These are phyloP conservation scores for Yamagishiella unicocca DNA, from an alignment of 139 green algal species.

Conservation along the genomic window DNA sequence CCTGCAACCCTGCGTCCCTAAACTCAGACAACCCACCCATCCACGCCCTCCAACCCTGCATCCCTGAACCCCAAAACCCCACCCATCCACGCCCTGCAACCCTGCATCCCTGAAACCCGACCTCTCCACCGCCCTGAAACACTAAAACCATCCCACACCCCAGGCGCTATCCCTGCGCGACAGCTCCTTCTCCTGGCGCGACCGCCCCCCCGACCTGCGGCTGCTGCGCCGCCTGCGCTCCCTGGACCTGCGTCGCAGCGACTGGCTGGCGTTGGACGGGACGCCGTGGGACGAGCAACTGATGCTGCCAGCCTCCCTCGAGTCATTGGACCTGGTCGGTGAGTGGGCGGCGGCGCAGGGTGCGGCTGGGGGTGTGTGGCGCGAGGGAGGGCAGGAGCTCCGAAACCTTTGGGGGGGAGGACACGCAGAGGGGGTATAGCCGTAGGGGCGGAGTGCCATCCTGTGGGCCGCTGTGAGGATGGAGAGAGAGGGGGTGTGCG, in stretches of 20 bases:
- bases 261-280: background rate
- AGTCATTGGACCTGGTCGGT: conserved; percentile 19
- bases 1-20: background rate
- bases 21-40: background rate
- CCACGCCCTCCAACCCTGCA: too few species aligned
- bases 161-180: conserved; percentile 24
- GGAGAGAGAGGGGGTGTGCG: too few species aligned
- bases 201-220: conserved; percentile 18
- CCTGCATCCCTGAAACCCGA: too few species aligned
- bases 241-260: conserved; percentile 22
- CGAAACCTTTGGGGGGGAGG: too few species aligned
- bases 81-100: background rate
- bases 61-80: background rate
- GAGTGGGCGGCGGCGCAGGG: background rate
- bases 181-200: conserved; percentile 4
- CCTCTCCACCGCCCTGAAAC: too few species aligned
- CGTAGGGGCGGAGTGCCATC: too few species aligned
- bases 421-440: too few species aligned
- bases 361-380: background rate
- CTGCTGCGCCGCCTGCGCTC: background rate
- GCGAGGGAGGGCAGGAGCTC: background rate
- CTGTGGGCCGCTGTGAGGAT: too few species aligned
- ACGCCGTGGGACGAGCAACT: conserved; percentile 11
- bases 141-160: background rate
- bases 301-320: conserved; percentile 10